Percentiles rank a stretch among this genome's conserved stretches.
These are phyloP conservation scores for Epichloe uncinata DNA, from an alignment of 2,329 filamentous ascomycete species.

Conservation along the genomic window DNA sequence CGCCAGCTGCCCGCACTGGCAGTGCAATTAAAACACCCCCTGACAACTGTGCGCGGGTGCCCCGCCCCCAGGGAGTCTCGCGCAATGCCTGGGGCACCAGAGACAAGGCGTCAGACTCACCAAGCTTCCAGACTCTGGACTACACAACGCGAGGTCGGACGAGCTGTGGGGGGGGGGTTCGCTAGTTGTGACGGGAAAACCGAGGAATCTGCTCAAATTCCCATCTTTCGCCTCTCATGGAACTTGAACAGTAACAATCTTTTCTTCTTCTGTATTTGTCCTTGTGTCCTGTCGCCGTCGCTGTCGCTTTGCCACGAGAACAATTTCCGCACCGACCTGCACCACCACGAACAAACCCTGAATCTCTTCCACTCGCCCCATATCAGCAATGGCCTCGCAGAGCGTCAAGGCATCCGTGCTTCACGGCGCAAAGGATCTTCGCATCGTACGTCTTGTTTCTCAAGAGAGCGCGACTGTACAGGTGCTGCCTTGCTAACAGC, in stretches of 20 bases:
- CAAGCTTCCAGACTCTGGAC: background rate
- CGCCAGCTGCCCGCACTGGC: background rate
- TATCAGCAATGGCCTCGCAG: background rate
- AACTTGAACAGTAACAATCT: background rate
- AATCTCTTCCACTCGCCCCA: background rate
- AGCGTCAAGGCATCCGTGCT: conserved; percentile 38
- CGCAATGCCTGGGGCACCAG: too few relatives aligned
- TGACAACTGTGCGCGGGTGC: background rate
- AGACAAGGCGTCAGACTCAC: background rate
- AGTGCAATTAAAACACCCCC: background rate
- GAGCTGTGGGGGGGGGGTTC: background rate
- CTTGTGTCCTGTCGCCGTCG: too few relatives aligned
- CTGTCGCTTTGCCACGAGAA: background rate
- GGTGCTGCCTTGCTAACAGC: background rate
- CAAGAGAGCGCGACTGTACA: background rate
- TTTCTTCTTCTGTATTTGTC: background rate
- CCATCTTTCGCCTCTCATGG: background rate
- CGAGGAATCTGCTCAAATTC: background rate
- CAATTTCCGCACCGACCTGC: background rate
- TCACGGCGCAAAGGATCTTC: conserved; percentile 37
- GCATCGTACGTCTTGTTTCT: conserved; percentile 25
- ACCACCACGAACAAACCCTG: background rate
- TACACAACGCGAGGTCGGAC: background rate
- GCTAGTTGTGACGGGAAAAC: background rate
- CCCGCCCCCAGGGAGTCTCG: background rate